A percentile compares a stretch with the other conserved stretches of the same genome.
Conservation (phyloP, 2,329 filamentous ascomycete species). For the Xylaria digitata region DNA sequence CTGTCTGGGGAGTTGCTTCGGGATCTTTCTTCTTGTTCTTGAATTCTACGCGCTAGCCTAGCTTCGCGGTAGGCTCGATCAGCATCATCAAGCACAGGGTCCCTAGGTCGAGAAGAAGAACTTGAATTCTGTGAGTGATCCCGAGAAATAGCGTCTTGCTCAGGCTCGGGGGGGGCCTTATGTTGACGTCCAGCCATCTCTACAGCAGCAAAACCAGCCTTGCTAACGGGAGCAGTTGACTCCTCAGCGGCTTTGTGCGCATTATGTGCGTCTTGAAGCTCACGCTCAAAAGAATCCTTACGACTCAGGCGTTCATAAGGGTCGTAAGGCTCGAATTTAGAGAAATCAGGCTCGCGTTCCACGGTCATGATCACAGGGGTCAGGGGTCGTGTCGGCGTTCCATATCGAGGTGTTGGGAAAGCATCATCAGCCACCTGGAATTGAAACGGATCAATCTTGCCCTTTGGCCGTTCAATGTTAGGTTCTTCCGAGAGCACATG, state of each 20-base stretch:
- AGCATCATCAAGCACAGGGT: slow-evolving; percentile 67
- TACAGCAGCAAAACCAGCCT: slow-evolving; percentile 59
- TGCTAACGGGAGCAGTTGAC: slow-evolving; percentile 61
- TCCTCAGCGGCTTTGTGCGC: slow-evolving; percentile 60
- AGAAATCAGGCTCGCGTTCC: slow-evolving; percentile 64
- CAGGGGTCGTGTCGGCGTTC: slow-evolving; percentile 56
- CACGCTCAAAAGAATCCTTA: slow-evolving; percentile 62
- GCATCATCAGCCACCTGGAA: slow-evolving; percentile 66
- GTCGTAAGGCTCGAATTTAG: slow-evolving; percentile 46
- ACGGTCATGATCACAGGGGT: slow-evolving; percentile 65
- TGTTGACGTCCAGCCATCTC: slow-evolving; percentile 54
- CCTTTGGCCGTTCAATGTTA: slow-evolving; percentile 44
- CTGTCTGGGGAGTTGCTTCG: slow-evolving; percentile 62
- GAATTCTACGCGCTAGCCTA: slow-evolving; percentile 64
- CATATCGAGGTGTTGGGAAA: slow-evolving; percentile 59
- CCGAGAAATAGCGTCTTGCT: slow-evolving; percentile 51
- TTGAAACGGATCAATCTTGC: slow-evolving; percentile 67
- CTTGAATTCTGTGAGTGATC: slow-evolving; percentile 51
- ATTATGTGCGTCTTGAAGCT: slow-evolving; percentile 58
- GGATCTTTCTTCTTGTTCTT: slow-evolving; percentile 64
- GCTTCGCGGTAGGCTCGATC: slow-evolving; percentile 68
- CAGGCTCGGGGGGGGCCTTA: slow-evolving; percentile 49
- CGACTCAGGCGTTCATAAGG: slow-evolving; percentile 58
- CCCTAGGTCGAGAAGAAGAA: slow-evolving; percentile 49
- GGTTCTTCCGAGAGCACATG: slow-evolving; percentile 47